Evolutionary conservation across 1,284 basidiomycete species (phyloP).

Genomic region (Fomitopsis pinicola): DNA sequence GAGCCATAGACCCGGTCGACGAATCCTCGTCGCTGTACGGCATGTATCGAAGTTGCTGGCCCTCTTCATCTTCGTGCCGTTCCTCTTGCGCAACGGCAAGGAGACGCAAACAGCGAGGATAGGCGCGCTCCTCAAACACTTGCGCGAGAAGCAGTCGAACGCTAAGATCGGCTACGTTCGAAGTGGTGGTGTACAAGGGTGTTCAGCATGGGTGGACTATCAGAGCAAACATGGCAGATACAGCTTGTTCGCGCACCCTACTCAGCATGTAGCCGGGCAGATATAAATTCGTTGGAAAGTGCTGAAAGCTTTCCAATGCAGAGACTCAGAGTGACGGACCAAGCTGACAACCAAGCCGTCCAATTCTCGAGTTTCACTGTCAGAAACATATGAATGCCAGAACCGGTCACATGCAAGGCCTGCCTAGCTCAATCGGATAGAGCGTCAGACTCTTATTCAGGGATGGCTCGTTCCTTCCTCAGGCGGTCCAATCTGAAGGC

Average conservation of each 20-base stretch:
- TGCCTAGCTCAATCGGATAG: constrained; percentile 86
- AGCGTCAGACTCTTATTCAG: constrained; percentile 66
- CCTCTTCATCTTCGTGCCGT: constrained; percentile 15
- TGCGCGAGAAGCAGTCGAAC: constrained; percentile 9
- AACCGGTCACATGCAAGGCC: constrained; percentile 30
- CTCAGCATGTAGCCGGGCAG: too few relatives aligned
- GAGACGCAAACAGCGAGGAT: constrained; percentile 12
- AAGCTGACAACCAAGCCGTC: too few relatives aligned
- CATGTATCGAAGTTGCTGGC: constrained; percentile 12
- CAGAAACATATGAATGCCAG: not conserved
- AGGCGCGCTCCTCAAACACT: constrained; percentile 6
- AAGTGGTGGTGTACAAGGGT: constrained; percentile 19
- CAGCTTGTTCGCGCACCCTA: not conserved
- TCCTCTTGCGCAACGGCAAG: constrained; percentile 15
- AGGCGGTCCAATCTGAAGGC: constrained; percentile 58
- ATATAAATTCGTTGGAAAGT: too few relatives aligned
- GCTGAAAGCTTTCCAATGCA: too few relatives aligned
- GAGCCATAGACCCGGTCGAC: not conserved
- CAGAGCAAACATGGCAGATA: constrained; percentile 12
- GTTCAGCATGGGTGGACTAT: constrained; percentile 21
- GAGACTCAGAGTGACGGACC: too few relatives aligned
- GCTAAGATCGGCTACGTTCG: constrained; percentile 17
- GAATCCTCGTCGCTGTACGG: constrained; percentile 3
- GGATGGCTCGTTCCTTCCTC: not conserved
- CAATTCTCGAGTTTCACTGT: too few relatives aligned